These are phyloP conservation scores for Leptomonas seymouri DNA, from an alignment of 208 protist species.

Conservation along the genomic window DNA sequence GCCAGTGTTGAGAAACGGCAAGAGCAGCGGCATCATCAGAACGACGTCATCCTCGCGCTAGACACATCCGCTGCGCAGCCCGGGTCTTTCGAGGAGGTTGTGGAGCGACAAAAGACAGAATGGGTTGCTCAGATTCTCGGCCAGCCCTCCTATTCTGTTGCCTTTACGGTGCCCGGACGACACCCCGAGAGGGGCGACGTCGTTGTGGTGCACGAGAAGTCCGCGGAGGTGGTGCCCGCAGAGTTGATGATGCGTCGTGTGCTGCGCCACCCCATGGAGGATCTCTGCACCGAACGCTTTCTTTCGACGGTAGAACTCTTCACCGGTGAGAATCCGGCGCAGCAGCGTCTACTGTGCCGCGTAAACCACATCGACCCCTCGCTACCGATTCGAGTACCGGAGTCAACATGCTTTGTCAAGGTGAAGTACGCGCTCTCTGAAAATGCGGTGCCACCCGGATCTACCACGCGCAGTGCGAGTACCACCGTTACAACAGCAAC, in stretches of 20 bases:
- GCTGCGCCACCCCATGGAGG: constrained; percentile 70
- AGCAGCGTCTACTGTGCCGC: constrained; percentile 79
- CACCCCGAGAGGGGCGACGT: constrained; percentile 27
- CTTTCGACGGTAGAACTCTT: constrained; percentile 75
- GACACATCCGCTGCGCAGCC: not conserved
- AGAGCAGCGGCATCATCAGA: not conserved
- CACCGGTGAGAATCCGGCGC: constrained; percentile 57
- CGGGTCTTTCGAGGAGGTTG: constrained; percentile 12
- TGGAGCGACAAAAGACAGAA: constrained; percentile 24
- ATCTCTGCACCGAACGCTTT: constrained; percentile 79
- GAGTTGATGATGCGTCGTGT: constrained; percentile 64
- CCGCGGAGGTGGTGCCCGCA: constrained; percentile 27
- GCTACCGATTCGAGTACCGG: constrained; percentile 66
- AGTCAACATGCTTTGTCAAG: constrained; percentile 76
- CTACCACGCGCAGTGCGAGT: not conserved
- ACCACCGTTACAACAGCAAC: not conserved
- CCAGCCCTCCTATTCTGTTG: constrained; percentile 4
- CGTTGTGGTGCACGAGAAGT: constrained; percentile 14
- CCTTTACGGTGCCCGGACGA: constrained; percentile 30
- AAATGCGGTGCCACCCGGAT: constrained; percentile 4
- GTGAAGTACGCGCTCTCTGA: constrained; percentile 65
- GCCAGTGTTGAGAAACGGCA: not conserved
- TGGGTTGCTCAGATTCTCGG: constrained; percentile 81
- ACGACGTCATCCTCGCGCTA: not conserved
- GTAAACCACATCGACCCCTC: constrained; percentile 80